These are phyloP conservation scores for Favolaschia claudopus DNA, from an alignment of 768 basidiomycete genomes.

Conservation along the genomic window DNA sequence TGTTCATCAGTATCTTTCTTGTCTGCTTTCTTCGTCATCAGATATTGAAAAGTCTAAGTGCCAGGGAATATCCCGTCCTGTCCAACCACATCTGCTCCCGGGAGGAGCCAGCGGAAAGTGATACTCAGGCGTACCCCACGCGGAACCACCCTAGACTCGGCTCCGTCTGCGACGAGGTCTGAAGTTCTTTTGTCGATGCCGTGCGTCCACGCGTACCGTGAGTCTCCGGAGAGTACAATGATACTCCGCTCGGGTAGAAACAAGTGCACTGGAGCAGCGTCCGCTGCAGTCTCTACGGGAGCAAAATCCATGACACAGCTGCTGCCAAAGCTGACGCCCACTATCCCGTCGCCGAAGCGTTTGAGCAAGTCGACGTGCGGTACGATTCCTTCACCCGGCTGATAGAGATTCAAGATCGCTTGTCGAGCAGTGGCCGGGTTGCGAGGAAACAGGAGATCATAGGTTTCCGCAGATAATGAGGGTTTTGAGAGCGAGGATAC, in stretches of 20 bases:
- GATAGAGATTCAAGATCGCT: conserved; percentile 90
- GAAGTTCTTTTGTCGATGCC: conserved; percentile 73
- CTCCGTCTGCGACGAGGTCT: conserved; percentile 60
- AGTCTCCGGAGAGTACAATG: conserved; percentile 79
- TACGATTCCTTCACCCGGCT: conserved; percentile 88
- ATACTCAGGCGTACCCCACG: conserved; percentile 75
- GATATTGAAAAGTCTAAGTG: too few relatives aligned
- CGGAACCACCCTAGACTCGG: conserved; percentile 46
- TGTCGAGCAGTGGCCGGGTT: conserved; percentile 67
- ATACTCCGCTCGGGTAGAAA: conserved; percentile 82
- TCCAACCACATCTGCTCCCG: conserved; percentile 86
- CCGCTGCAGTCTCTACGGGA: conserved; percentile 29
- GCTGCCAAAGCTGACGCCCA: conserved; percentile 84
- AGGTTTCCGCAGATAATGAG: conserved; percentile 54
- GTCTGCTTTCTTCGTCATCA: too few relatives aligned
- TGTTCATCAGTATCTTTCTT: too few relatives aligned
- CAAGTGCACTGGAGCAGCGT: conserved; percentile 35
- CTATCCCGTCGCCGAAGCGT: conserved; percentile 89
- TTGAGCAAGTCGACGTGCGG: conserved; percentile 87
- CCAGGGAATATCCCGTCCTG: conserved; percentile 22
- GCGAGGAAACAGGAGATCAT: conserved; percentile 68
- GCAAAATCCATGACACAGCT: conserved; percentile 83
- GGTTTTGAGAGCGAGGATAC: conserved; percentile 59
- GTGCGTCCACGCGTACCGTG: conserved; percentile 89
- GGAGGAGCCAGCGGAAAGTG: conserved; percentile 87